phyloP scores from a whole-genome alignment of 352 stramenopile genomes.

The Pythium folliculosum region DNA sequence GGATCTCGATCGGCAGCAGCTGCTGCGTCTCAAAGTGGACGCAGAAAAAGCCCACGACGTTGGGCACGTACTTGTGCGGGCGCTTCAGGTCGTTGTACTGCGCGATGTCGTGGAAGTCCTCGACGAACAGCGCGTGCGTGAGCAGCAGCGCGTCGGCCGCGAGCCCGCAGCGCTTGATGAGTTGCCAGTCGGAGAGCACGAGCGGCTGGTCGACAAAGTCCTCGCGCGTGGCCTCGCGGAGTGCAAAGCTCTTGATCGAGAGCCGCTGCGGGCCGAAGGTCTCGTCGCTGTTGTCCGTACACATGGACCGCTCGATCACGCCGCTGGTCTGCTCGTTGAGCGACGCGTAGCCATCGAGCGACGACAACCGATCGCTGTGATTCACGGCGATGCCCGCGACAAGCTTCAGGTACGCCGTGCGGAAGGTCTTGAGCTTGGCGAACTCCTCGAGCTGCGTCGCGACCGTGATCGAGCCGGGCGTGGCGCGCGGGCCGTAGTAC shows the following conservation, averaged over 20 bases:
- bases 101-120: constrained; percentile 11
- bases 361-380: constrained; percentile 4
- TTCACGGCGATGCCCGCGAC: constrained; percentile 30
- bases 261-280: constrained; percentile 39
- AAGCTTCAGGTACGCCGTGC: constrained; percentile 20
- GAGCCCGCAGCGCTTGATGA: constrained; percentile 10
- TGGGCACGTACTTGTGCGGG: constrained; percentile 21
- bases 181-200: neutral
- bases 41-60: constrained; percentile 25
- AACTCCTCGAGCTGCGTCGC: constrained; percentile 35
- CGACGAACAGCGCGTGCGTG: constrained; percentile 13
- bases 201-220: neutral
- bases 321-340: constrained; percentile 21
- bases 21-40: neutral
- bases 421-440: constrained; percentile 25
- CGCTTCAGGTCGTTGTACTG: constrained; percentile 19
- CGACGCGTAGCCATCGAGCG: neutral
- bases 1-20: constrained; percentile 27
- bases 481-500: constrained; percentile 14
- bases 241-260: constrained; percentile 26
- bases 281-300: constrained; percentile 38
- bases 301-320: constrained; percentile 27
- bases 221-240: constrained; percentile 1
- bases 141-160: neutral
- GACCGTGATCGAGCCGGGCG: constrained; percentile 28